Base-by-base conservation (phyloP, 169 alveolate genomes). In the Eimeria sp. region DNA sequence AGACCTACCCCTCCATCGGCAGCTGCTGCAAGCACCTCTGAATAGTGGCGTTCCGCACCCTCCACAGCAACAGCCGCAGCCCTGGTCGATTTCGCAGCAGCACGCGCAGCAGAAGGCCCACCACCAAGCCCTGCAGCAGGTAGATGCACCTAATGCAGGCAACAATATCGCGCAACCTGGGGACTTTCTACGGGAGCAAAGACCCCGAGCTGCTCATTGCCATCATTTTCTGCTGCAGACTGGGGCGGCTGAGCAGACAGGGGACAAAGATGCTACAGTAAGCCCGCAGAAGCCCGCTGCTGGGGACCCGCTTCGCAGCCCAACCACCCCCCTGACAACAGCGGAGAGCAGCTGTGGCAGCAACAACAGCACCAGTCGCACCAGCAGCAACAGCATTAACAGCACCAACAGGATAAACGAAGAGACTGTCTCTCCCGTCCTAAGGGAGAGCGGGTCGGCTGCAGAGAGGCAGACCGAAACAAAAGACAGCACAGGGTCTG, bases 301-400 rank as follows among this genome's bases (percentile, higher is more conserved):
- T 67, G 78, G 49, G 13, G 78, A 65, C 11, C n/a, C 75, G 43
- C 75, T 20, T 13, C 14, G 75, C 75, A 25, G 45, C 25, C 49
- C 78, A 27, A 30, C n/a, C 78, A 67, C 78, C 49, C 49, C 78
- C n/a, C 78, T 4, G 49, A 67, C 78, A 67, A 11, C 78, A 67
- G 47, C 78, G 22, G 78, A 47, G 20, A 30, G 78, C 78, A 67
- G 78, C 78, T 27, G 78, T 47, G 11, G 49, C 78, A 67, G 78
- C 78, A 7, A 30, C 78, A 67, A n/a, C 78, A 27, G 49, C 75
- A 10, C 16, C 75, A n/a, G 75, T n/a, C 20, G 70, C 75, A 65
- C 43, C 75, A 25, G 75, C 78, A 67, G 78, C 78, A 67, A 4
- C 78, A 67, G 49, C 49, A 67, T 45, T 47, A 67, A n/a, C 49